Percentiles rank a stretch among this genome's conserved stretches.
Conservation (phyloP, 2,329 filamentous ascomycete genomes). For the Claviceps purpurea region DNA sequence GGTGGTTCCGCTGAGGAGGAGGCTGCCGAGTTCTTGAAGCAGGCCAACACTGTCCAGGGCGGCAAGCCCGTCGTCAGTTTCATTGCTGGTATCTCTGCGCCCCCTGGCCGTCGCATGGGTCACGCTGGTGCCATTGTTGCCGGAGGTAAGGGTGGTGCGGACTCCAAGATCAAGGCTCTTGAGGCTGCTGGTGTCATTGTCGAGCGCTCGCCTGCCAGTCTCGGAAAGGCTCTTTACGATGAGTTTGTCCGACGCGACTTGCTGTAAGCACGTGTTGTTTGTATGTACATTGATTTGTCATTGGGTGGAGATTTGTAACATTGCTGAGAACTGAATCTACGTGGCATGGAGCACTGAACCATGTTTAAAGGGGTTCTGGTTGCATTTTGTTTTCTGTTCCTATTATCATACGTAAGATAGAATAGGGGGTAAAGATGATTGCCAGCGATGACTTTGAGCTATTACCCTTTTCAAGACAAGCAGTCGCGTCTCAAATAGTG, state of each 20-base stretch:
- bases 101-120: constrained; percentile 92
- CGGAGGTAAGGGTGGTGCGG: constrained; percentile 92
- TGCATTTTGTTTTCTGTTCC: constrained; percentile 12
- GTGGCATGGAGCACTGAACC: constrained; percentile 13
- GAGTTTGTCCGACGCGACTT: constrained; percentile 95
- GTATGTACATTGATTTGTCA: constrained; percentile 3
- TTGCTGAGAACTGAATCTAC: constrained; percentile 6
- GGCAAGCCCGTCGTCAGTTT: constrained; percentile 94
- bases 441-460: constrained; percentile 2
- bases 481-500: not conserved
- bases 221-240: constrained; percentile 87
- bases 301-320: not conserved
- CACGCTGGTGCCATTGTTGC: constrained; percentile 97
- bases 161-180: constrained; percentile 94
- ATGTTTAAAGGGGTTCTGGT: constrained; percentile 9
- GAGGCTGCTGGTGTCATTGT: constrained; percentile 85
- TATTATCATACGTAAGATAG: constrained; percentile 21
- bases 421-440: constrained; percentile 10
- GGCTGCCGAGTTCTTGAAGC: constrained; percentile 87
- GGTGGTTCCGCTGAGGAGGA: constrained; percentile 96
- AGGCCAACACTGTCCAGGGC: constrained; percentile 73
- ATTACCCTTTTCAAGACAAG: not conserved
- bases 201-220: constrained; percentile 79
- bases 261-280: constrained; percentile 45
- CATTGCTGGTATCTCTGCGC: constrained; percentile 95